Evolutionary conservation across 768 basidiomycete genomes (phyloP).

Genomic region (Russula sp.): DNA sequence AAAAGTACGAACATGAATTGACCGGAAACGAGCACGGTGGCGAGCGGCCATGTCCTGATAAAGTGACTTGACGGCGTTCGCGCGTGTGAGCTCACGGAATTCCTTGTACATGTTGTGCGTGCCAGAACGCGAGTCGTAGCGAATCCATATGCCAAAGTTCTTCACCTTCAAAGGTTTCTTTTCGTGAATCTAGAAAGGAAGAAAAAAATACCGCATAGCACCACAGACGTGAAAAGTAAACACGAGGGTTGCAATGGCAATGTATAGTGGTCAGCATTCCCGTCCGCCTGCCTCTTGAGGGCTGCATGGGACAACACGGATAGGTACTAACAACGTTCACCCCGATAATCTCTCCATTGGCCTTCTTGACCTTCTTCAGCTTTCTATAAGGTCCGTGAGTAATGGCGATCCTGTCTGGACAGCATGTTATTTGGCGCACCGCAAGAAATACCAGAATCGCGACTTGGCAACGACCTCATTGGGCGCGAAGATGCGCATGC

Average conservation of each 20-base stretch:
- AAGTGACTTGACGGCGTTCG: slow-evolving; percentile 92
- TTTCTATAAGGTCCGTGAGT: slow-evolving; percentile 50
- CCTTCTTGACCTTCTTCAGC: slow-evolving; percentile 99
- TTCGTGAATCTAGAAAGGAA: slow-evolving; percentile 78
- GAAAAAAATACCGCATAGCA: slow-evolving; percentile 27
- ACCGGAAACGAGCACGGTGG: slow-evolving; percentile 98
- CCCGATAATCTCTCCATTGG: slow-evolving; percentile 97
- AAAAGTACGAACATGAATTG: slow-evolving; percentile 76
- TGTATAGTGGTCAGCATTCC: slow-evolving; percentile 51
- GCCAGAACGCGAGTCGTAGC: slow-evolving; percentile 98
- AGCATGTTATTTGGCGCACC: slow-evolving; percentile 44
- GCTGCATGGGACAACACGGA: slow-evolving; percentile 46
- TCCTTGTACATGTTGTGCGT: slow-evolving; percentile 99
- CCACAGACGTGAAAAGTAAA: slow-evolving; percentile 32
- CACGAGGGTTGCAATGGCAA: slow-evolving; percentile 35
- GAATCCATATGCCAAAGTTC: slow-evolving; percentile 99
- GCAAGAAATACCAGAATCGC: slow-evolving; percentile 99
- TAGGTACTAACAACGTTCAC: slow-evolving; percentile 87
- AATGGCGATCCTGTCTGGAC: background rate
- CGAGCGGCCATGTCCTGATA: slow-evolving; percentile 99
- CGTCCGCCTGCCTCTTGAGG: slow-evolving; percentile 86
- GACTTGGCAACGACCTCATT: slow-evolving; percentile 99
- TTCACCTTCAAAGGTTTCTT: slow-evolving; percentile 98
- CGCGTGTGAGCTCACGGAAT: slow-evolving; percentile 92
- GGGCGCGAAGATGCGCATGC: slow-evolving; percentile 99